A percentile compares a stretch with the other conserved stretches of the same genome.
phyloP scores from a whole-genome alignment of 768 basidiomycete genomes.

The Boletus vermiculosoides region DNA sequence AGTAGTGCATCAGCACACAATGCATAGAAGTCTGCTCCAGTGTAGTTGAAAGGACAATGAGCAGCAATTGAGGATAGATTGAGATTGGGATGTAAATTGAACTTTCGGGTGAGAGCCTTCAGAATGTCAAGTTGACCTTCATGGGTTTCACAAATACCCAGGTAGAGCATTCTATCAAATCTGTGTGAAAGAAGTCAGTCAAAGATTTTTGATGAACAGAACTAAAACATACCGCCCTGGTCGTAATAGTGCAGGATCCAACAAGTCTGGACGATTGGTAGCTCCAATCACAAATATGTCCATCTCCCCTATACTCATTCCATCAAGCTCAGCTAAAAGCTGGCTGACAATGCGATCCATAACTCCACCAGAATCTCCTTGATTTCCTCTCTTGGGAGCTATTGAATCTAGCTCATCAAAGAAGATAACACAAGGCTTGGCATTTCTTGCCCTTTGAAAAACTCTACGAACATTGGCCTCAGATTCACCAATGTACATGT shows the following conservation, averaged over 20 bases:
- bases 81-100: constrained; percentile 70
- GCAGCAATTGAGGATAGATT: constrained; percentile 63
- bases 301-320: constrained; percentile 66
- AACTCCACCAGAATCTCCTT: constrained; percentile 95
- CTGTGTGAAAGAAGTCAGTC: constrained; percentile 38
- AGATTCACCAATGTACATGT: constrained; percentile 99
- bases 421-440: constrained; percentile 92
- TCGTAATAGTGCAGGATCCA: constrained; percentile 86
- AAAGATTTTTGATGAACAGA: background rate
- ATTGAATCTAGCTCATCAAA: constrained; percentile 96
- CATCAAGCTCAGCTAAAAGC: constrained; percentile 90
- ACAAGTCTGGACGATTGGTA: constrained; percentile 89
- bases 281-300: constrained; percentile 95
- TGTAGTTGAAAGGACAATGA: constrained; percentile 87
- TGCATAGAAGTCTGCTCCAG: constrained; percentile 98
- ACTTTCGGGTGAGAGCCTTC: constrained; percentile 88
- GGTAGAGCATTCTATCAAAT: constrained; percentile 95
- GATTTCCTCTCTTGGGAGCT: constrained; percentile 91
- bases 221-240: constrained; percentile 67
- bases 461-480: constrained; percentile 95
- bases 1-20: constrained; percentile 96
- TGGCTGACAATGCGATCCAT: constrained; percentile 99
- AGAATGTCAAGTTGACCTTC: constrained; percentile 83
- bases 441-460: constrained; percentile 89
- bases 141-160: constrained; percentile 88